phyloP scores from a whole-genome alignment of 1,139 yeast genomes.

The Scheffersomyces quercinus region DNA sequence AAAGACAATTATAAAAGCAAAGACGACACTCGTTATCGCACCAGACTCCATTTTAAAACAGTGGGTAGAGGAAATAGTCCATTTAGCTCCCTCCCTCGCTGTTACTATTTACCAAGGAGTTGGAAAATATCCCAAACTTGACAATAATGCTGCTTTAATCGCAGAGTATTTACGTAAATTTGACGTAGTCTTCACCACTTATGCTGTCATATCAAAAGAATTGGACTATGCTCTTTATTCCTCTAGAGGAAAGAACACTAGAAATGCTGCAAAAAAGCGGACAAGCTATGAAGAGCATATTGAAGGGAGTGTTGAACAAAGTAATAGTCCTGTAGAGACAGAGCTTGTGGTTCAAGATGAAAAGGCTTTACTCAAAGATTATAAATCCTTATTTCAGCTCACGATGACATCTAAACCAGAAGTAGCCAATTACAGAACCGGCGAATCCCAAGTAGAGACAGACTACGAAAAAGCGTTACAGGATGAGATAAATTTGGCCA shows the following conservation, averaged over 20 bases:
- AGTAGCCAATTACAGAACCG: slow-evolving; percentile 26
- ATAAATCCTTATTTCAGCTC: slow-evolving; percentile 31
- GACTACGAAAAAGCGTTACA: slow-evolving; percentile 40
- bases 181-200: slow-evolving; percentile 85
- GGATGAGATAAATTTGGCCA: slow-evolving; percentile 36
- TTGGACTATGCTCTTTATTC: slow-evolving; percentile 79
- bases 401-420: slow-evolving; percentile 28
- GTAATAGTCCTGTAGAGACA: neutral
- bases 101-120: slow-evolving; percentile 68
- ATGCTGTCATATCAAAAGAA: slow-evolving; percentile 67
- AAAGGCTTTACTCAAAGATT: slow-evolving; percentile 21
- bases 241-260: slow-evolving; percentile 56
- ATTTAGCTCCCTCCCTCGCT: slow-evolving; percentile 57
- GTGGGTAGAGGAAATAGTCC: slow-evolving; percentile 74
- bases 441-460: slow-evolving; percentile 25
- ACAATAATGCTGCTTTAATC: slow-evolving; percentile 42
- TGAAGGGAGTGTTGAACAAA: slow-evolving; percentile 2
- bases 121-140: slow-evolving; percentile 44
- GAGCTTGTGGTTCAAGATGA: slow-evolving; percentile 1
- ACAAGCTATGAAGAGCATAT: slow-evolving; percentile 11
- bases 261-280: slow-evolving; percentile 29
- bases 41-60: slow-evolving; percentile 82
- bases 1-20: slow-evolving; percentile 52
- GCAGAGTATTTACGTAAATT: slow-evolving; percentile 51
- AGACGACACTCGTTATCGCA: slow-evolving; percentile 78